Evolutionary conservation across 306 rosid genomes (phyloP).

Genomic region (Cucurbita moschata): DNA sequence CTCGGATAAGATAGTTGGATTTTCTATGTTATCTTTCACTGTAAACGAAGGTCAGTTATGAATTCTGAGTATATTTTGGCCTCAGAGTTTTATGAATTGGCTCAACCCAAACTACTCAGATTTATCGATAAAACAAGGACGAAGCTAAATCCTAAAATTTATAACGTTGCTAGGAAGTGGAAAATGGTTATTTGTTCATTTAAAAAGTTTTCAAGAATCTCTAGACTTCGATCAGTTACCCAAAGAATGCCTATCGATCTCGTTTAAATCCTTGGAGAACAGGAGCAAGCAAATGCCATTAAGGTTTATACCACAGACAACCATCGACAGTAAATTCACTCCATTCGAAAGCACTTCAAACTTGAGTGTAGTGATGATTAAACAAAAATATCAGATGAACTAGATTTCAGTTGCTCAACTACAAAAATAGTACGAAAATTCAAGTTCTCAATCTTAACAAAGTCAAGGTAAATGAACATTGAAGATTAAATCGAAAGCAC

Average conservation of each 20-base stretch:
- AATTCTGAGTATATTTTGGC: not conserved
- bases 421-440: not conserved
- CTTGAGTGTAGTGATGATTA: not conserved
- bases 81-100: not conserved
- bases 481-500: constrained; percentile 3
- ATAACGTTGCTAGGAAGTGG: not conserved
- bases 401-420: not conserved
- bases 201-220: not conserved
- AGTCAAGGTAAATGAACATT: not conserved
- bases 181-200: not conserved
- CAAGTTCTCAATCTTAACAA: not conserved
- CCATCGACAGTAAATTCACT: not conserved
- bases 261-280: not conserved
- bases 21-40: not conserved
- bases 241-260: not conserved
- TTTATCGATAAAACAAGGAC: not conserved
- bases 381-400: not conserved
- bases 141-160: not conserved
- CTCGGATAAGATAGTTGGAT: not conserved
- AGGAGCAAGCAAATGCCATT: not conserved
- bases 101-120: not conserved
- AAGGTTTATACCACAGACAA: not conserved
- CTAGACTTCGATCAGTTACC: not conserved
- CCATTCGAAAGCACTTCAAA: not conserved
- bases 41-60: not conserved